Base-by-base conservation (phyloP, 306 rosid species). In the Trifolium dubium region DNA sequence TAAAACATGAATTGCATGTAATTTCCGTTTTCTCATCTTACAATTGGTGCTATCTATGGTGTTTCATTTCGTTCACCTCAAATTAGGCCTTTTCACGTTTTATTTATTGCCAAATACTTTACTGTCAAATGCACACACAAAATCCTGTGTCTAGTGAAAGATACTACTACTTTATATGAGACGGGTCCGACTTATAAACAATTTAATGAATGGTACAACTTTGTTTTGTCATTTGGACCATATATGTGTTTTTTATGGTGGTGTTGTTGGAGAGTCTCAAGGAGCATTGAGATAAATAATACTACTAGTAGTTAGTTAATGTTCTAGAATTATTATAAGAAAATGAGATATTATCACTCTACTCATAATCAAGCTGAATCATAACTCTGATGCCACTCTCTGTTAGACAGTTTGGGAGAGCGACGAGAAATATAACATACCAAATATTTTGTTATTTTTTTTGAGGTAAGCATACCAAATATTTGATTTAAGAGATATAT, bases 1-100 rank as follows among this genome's bases (percentile, higher is more conserved):
- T 59, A 13, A 31, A 59, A 59, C 65, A 59, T 59, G 65, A 31
- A 31, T 30, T 59, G 40, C 40, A 59, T 59, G 65, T 59, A 59
- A 31, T 59, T 59, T 59, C 65, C 39, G 11, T 59, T 59, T 59
- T 59, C 4, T 32, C 41, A 59, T 59, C 11, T 30, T 59, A 59
- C 41, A 59, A 13, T 59, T 59, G 65, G 10, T 59, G 65, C 41
- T 31, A 30, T 13, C 18, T 18, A 2, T 59, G 64, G 32, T 8
- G 32, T 59, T 59, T 59, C 10, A 31, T 59, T 59, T 59, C 40
- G 10, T 59, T 31, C 65, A 59, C 65, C 14, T 10, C 62, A 55
- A 55, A 55, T 55, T 23, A 55, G 34, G 62, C 32, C 41, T 30
- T 31, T 59, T 13, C 65, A 59, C 65, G 65, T 59, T 59, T 59